Conservation (phyloP, 768 basidiomycete genomes). For the Tylopilus vinaceipallidus region DNA sequence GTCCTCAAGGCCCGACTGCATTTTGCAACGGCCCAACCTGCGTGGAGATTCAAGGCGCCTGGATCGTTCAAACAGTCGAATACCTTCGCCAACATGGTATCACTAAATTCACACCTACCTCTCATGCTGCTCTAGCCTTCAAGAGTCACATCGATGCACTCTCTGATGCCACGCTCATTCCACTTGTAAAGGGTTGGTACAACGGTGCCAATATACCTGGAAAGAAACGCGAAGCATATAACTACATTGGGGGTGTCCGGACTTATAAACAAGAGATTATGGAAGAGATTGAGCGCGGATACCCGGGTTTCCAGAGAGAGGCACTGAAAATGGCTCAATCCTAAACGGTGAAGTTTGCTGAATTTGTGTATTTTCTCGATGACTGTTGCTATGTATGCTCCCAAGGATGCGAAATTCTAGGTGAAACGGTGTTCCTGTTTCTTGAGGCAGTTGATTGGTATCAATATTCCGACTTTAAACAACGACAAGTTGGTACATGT, state of each 20-base stretch:
- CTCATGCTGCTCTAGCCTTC: slow-evolving; percentile 5
- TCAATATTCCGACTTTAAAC: too few relatives aligned
- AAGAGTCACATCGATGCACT: slow-evolving; percentile 8
- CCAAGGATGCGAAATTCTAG: too few relatives aligned
- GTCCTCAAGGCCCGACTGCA: slow-evolving; percentile 13
- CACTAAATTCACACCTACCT: slow-evolving; percentile 10
- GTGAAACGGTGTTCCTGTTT: too few relatives aligned
- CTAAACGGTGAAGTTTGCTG: too few relatives aligned
- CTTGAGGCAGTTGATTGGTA: too few relatives aligned
- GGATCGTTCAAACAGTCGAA: slow-evolving; percentile 13
- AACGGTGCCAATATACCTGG: slow-evolving; percentile 5
- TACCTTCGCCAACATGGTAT: slow-evolving; percentile 6
- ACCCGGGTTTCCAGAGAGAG: slow-evolving; percentile 15
- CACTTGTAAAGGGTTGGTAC: slow-evolving; percentile 3
- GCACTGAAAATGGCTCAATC: too few relatives aligned
- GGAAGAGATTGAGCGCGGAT: slow-evolving; percentile 12
- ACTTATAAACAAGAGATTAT: slow-evolving; percentile 9
- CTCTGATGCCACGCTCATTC: slow-evolving; percentile 6
- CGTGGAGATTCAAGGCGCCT: slow-evolving; percentile 5
- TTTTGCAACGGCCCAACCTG: slow-evolving; percentile 11
- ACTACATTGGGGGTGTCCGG: slow-evolving; percentile 1
- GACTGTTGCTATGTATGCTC: too few relatives aligned
- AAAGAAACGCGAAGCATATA: slow-evolving; percentile 7
- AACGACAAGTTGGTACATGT: too few relatives aligned
- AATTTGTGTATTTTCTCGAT: too few relatives aligned